phyloP scores from a whole-genome alignment of 306 rosid species.

The Adenanthera pavonina region DNA sequence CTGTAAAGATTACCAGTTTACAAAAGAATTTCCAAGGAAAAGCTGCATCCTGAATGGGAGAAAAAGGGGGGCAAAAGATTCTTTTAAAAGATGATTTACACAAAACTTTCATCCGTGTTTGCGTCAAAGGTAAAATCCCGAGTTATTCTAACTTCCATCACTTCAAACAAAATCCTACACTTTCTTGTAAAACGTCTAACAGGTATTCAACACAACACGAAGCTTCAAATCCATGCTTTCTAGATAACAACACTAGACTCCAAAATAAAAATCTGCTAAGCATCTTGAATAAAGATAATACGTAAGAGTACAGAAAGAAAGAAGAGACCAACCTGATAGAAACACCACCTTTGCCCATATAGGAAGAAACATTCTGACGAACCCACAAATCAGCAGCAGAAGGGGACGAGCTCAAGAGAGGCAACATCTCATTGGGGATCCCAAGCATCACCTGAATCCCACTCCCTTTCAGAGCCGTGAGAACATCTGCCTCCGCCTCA shows the following conservation, averaged over 20 bases:
- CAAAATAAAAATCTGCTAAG: neutral
- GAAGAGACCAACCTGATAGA: slow-evolving; percentile 72
- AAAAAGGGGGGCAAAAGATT: neutral
- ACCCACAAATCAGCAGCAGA: slow-evolving; percentile 81
- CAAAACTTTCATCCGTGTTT: neutral
- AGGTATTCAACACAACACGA: neutral
- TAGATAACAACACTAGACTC: neutral
- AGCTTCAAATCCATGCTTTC: neutral
- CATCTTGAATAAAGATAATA: neutral
- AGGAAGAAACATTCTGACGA: slow-evolving; percentile 73
- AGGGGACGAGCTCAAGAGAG: slow-evolving; percentile 66
- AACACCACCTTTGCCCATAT: slow-evolving; percentile 72
- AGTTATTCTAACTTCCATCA: slow-evolving; percentile 3
- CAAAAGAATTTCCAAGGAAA: slow-evolving; percentile 1
- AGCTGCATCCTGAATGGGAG: neutral
- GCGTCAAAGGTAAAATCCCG: neutral
- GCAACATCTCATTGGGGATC: slow-evolving; percentile 83
- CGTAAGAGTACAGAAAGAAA: neutral
- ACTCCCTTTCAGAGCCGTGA: slow-evolving; percentile 69
- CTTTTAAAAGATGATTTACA: neutral
- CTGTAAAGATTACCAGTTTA: neutral
- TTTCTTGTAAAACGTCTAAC: neutral
- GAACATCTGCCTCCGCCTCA: slow-evolving; percentile 71
- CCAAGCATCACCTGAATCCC: slow-evolving; percentile 89
- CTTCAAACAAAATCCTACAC: slow-evolving; percentile 28